Conservation (phyloP, 345 rosid species). For the Luvunga scandens region DNA sequence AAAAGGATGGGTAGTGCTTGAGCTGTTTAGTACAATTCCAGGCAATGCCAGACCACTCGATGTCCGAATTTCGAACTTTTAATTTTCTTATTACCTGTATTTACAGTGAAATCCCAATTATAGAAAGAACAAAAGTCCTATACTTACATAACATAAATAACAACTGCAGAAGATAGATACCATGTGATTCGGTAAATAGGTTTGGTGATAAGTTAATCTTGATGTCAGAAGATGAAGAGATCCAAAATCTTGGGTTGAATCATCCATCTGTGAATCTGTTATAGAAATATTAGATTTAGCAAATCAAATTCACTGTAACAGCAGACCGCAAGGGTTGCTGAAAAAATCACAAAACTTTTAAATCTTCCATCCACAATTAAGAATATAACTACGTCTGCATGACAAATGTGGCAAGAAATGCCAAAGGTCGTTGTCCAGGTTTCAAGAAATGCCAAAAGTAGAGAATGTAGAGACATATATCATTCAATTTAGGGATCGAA, state of each 20-base stretch:
- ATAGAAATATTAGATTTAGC: neutral
- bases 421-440: neutral
- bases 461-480: neutral
- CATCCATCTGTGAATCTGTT: slow-evolving; percentile 9
- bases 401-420: neutral
- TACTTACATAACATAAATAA: neutral
- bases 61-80: slow-evolving; percentile 27
- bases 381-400: neutral
- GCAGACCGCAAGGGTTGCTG: neutral
- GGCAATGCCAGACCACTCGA: slow-evolving; percentile 45
- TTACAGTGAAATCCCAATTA: slow-evolving; percentile 1
- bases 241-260: slow-evolving; percentile 7
- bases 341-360: neutral
- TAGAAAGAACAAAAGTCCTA: slow-evolving; percentile 3
- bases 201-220: slow-evolving; percentile 5
- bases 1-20: slow-evolving; percentile 44
- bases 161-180: slow-evolving; percentile 14
- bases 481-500: neutral
- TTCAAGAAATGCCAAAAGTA: neutral
- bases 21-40: slow-evolving; percentile 48
- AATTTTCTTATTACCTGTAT: slow-evolving; percentile 36
- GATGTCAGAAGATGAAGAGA: slow-evolving; percentile 6
- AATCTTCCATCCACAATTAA: neutral
- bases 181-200: slow-evolving; percentile 20
- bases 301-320: neutral